Evolutionary conservation across 352 stramenopile species (phyloP), one percentile per base, ranked within the genome.

Genomic region (Phytophthora brassicae): DNA sequence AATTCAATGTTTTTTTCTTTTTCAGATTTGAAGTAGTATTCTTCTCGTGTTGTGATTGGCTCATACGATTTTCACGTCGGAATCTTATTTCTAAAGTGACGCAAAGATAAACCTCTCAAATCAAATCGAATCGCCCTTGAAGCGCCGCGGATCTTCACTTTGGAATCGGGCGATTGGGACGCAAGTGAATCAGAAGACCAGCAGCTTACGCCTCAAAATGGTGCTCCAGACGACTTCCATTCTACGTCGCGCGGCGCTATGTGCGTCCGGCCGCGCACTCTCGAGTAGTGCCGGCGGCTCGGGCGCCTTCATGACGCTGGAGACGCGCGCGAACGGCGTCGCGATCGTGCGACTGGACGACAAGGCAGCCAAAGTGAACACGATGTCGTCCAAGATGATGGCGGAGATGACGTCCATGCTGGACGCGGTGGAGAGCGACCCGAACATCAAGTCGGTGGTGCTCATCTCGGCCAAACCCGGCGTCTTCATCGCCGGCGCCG

Each of bases 401-500:
- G 74, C 84, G 17, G 94, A 98, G 77, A 88, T 97, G 49, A 69
- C 87, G 64, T 52, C 64, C 55, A 82, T 98, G 68, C 93, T 96
- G 35, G 81, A 92, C 33, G 91, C 92, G 31, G 89, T 98, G 64
- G 77, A 97, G 57, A 82, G 71, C 64, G 94, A 98, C 70, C 58
- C 75, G 14, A 83, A 81, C 55, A 90, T 99, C 70, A 98, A 98
- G 81, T 97, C 93, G 22, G 93, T 98, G 31, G 96, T 99, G 61
- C 97, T 99, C 75, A 96, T 98, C 35, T 99, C 96, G 20, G 91
- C 79, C 58, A 99, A 99, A 73, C 89, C 94, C 0, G 94, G 96
- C 50, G 98, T 96, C 75, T 99, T 99, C 74, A 99, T 99, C 71
- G 97, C 96, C 14, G 97, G 97, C 42, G 97, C 97, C 4, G 97